These are phyloP conservation scores for Periconia sp. DNA, from an alignment of 2,329 filamentous ascomycete species.

Conservation along the genomic window DNA sequence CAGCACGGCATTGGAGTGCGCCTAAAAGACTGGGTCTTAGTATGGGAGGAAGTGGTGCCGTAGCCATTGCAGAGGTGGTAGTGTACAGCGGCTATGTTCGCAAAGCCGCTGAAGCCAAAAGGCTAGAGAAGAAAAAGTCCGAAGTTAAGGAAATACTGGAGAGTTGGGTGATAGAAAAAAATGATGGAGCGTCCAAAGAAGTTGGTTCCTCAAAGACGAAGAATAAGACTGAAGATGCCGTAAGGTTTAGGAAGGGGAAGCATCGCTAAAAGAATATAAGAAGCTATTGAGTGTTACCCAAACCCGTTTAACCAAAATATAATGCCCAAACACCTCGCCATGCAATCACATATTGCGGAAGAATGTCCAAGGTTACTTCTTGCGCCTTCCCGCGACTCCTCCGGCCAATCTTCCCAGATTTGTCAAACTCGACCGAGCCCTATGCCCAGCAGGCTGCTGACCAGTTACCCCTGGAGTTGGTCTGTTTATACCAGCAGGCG, in stretches of 20 bases:
- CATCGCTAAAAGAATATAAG: slow-evolving; percentile 39
- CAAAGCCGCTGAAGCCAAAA: slow-evolving; percentile 69
- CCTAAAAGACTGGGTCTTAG: slow-evolving; percentile 70
- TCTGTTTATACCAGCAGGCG: slow-evolving; percentile 23
- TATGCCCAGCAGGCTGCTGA: slow-evolving; percentile 30
- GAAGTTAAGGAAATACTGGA: slow-evolving; percentile 71
- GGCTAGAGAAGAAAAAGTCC: slow-evolving; percentile 59
- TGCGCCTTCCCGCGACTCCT: slow-evolving; percentile 40
- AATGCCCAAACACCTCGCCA: slow-evolving; percentile 20
- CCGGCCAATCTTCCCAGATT: slow-evolving; percentile 50
- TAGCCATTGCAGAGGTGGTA: slow-evolving; percentile 74
- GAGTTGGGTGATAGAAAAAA: slow-evolving; percentile 64
- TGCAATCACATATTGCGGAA: slow-evolving; percentile 15
- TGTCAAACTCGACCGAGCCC: slow-evolving; percentile 45
- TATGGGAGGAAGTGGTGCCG: slow-evolving; percentile 68
- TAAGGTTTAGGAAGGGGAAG: slow-evolving; percentile 48
- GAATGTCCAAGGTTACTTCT: slow-evolving; percentile 24
- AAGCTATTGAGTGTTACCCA: not conserved
- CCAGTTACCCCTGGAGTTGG: slow-evolving; percentile 18
- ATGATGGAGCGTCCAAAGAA: slow-evolving; percentile 10
- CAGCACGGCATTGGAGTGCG: slow-evolving; percentile 73
- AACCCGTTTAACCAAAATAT: not conserved
- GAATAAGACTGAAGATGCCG: slow-evolving; percentile 29
- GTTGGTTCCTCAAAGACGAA: slow-evolving; percentile 14
- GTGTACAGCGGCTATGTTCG: slow-evolving; percentile 77